Base-by-base conservation (phyloP, 2,329 filamentous ascomycete genomes). In the Colletotrichum sp. region DNA sequence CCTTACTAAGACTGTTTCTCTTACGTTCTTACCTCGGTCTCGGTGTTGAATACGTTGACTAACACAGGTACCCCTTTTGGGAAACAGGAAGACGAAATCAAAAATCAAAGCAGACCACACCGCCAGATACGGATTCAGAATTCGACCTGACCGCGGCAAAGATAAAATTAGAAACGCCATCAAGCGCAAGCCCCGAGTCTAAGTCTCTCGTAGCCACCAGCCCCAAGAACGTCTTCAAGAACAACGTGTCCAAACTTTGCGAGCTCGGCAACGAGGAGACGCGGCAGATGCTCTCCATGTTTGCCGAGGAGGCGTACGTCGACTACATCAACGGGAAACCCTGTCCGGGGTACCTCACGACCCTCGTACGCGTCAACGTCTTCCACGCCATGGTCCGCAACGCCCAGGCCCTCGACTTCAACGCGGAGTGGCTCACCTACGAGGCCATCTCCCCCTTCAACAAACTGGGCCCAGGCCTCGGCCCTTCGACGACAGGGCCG, bases 371-470 rank as follows among this genome's bases (percentile, higher is more conserved):
- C 25, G 55, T 71, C 27, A 78, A 78, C 43, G 76, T 78, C 58
- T 75, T 78, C 67, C 52, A 76, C 70, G 77, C 76, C 30, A 43
- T 78, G 10, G 70, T 62, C 9, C 75, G 56, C 12, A 78, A 74
- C 36, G 69, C 71, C n/a, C 27, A 56, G 9, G 68, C 70, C 27
- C 72, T 78, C 25, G 52, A 64, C 60, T 74, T 78, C 36, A 39
- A 72, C 27, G 34, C n/a, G 1, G 66, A 48, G 5, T 75, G 76
- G 70, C 74, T 80, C 30, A 65, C n/a, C 22, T 68, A 78, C 64
- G 78, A 79, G 18, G 65, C 74, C 52, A 56, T 79, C 15, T 80
- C 77, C 60, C 80, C 71, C 9, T 81, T 78, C 55, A 75, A 70
- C 66, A 36, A 30, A 43, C 4, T 66, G 8, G 62, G 70, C 0